phyloP scores from a whole-genome alignment of 202 grass and related monocot genomes.

The Miscanthus sacchariflorus region DNA sequence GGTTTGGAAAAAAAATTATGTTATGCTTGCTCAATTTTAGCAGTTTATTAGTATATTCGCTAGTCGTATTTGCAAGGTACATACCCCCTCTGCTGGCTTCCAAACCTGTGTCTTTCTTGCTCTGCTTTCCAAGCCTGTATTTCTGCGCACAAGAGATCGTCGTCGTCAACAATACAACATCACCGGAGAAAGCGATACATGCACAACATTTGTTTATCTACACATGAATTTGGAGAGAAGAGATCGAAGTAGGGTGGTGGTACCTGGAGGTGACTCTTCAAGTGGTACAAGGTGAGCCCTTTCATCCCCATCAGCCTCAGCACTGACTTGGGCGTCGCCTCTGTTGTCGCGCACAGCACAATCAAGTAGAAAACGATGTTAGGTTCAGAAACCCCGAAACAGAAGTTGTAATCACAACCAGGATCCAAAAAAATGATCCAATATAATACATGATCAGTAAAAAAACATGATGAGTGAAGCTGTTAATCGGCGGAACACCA shows the following conservation, averaged over 20 bases:
- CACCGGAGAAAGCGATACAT: neutral
- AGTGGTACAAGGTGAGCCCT: slow-evolving; percentile 93
- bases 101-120: slow-evolving; percentile 62
- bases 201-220: neutral
- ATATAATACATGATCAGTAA: neutral
- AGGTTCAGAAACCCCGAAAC: slow-evolving; percentile 22
- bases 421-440: neutral
- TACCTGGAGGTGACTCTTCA: slow-evolving; percentile 98
- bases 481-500: neutral
- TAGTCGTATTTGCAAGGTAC: slow-evolving; percentile 6
- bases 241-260: neutral
- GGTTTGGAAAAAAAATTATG: neutral
- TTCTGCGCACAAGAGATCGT: slow-evolving; percentile 58
- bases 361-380: slow-evolving; percentile 35
- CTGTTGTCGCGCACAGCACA: slow-evolving; percentile 49
- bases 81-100: slow-evolving; percentile 68
- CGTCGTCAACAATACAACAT: neutral
- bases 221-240: neutral
- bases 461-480: neutral
- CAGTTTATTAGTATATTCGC: neutral
- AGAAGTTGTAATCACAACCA: neutral
- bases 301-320: slow-evolving; percentile 96
- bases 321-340: slow-evolving; percentile 93
- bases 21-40: neutral
- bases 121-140: slow-evolving; percentile 93